A percentile compares a stretch with the other conserved stretches of the same genome.
These are phyloP conservation scores for Kodamaea alishanica DNA, from an alignment of 1,139 yeast genomes.

Conservation along the genomic window DNA sequence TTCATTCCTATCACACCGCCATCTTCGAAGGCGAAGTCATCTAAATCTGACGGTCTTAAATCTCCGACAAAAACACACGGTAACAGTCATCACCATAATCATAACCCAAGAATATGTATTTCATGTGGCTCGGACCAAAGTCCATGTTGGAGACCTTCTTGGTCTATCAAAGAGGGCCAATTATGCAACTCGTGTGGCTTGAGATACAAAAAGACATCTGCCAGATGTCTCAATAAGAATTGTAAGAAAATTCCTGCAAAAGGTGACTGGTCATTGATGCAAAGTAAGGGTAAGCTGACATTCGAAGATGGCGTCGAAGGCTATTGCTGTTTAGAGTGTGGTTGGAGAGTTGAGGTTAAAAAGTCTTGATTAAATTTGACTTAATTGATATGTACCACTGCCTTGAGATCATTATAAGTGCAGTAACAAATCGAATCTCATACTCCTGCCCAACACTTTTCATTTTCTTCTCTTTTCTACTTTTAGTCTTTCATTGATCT, in stretches of 20 bases:
- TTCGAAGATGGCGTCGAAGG: constrained; percentile 46
- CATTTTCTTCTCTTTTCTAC: too few species aligned
- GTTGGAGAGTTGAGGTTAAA: constrained; percentile 43
- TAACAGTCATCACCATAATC: constrained; percentile 18
- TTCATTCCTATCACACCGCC: constrained; percentile 48
- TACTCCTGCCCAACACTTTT: too few species aligned
- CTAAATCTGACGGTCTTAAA: constrained; percentile 29
- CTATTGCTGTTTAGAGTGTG: constrained; percentile 70
- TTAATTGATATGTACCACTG: background rate
- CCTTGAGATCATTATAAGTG: background rate
- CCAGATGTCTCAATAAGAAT: constrained; percentile 70
- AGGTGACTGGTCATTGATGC: constrained; percentile 92
- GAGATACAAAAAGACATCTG: constrained; percentile 89
- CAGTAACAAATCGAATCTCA: background rate
- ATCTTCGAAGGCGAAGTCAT: constrained; percentile 27
- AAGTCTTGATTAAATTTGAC: constrained; percentile 1
- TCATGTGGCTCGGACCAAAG: constrained; percentile 90
- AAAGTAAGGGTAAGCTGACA: constrained; percentile 51
- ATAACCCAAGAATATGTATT: constrained; percentile 61
- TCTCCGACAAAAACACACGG: constrained; percentile 35
- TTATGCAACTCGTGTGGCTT: constrained; percentile 95
- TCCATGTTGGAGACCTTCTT: constrained; percentile 98
- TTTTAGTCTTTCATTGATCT: background rate
- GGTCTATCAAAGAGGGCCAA: constrained; percentile 88
- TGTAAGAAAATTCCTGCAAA: constrained; percentile 93